Evolutionary conservation across 1,139 yeast species (phyloP), one percentile per base, ranked within the genome.

Genomic region (Scheffersomyces parashehatae): DNA sequence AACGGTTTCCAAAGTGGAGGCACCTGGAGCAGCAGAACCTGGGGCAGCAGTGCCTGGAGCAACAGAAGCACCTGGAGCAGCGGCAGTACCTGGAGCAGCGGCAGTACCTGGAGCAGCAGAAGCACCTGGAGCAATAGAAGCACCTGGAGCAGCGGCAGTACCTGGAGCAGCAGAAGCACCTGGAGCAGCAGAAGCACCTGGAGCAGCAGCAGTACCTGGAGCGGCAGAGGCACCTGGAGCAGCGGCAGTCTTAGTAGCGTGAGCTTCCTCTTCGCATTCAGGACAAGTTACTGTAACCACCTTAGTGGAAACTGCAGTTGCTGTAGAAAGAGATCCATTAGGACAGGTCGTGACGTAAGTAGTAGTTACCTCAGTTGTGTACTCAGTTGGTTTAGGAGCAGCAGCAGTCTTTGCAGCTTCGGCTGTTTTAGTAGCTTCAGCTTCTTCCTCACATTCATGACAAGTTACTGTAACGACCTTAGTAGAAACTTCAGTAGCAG

Each of bases 301-400:
- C 29, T 41, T 34, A 28, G 49, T 36, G 28, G 44, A 37, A 16
- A 43, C 50, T 20, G 46, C 58, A 29, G 54, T 46, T 9, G 41
- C 50, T 13, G 60, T 55, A 16, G 45, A 39, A 31, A 47, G 41
- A 13, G 50, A 40, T 12, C 64, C 64, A 42, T 52, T 51, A 14
- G 50, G 20, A 16, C 20, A 16, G 6, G 20, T 16, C 20, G 20
- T 16, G 20, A 16, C 24, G 28, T 46, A 44, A 13, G 59, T 54
- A 3, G 53, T 47, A 10, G 51, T 41, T 45, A 50, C 45, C 1
- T 58, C 54, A 13, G 58, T 55, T 11, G 59, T 51, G 51, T 51
- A 53, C 14, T 51, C 53, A 24, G 59, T 51, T 38, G 51, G 49
- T 35, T 43, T 16, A 14, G 12, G 20, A 33, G 36, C 13, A 7